Conservation (phyloP, 495 filamentous ascomycete genomes). For the Thermochaetoides thermophila region DNA sequence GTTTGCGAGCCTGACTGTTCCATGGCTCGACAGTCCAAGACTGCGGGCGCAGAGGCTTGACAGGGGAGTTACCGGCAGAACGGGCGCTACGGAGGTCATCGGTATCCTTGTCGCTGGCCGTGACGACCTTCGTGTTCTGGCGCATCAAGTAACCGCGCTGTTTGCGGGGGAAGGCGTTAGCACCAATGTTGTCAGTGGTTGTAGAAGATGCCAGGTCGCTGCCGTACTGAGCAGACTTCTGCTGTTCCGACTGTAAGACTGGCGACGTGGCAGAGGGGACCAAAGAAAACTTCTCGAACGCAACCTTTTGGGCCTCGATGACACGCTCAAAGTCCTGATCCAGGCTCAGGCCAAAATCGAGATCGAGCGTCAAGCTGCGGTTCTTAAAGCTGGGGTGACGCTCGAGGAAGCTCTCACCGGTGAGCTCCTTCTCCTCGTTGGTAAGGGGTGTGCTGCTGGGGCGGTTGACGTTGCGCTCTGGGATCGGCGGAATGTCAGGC, state of each 20-base stretch:
- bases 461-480: slow-evolving; percentile 40
- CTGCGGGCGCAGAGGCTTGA: slow-evolving; percentile 58
- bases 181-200: slow-evolving; percentile 13
- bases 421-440: slow-evolving; percentile 12
- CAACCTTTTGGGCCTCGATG: slow-evolving; percentile 96
- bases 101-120: slow-evolving; percentile 57
- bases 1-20: slow-evolving; percentile 62
- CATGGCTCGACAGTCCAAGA: slow-evolving; percentile 95
- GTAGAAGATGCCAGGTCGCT: slow-evolving; percentile 3
- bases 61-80: slow-evolving; percentile 54
- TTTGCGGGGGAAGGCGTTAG: slow-evolving; percentile 44
- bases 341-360: slow-evolving; percentile 70
- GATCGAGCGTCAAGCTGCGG: slow-evolving; percentile 50
- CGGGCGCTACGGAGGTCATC: slow-evolving; percentile 37
- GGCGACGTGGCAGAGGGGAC: slow-evolving; percentile 18
- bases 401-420: slow-evolving; percentile 20
- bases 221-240: neutral
- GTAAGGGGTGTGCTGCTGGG: neutral
- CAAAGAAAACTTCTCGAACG: slow-evolving; percentile 35
- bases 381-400: slow-evolving; percentile 45
- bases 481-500: slow-evolving; percentile 49
- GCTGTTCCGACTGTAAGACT: neutral
- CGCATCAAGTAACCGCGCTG: slow-evolving; percentile 98
- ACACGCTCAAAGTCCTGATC: slow-evolving; percentile 89
- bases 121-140: slow-evolving; percentile 93